Base-by-base conservation (phyloP, 768 basidiomycete species). In the Termitomyces sp. region DNA sequence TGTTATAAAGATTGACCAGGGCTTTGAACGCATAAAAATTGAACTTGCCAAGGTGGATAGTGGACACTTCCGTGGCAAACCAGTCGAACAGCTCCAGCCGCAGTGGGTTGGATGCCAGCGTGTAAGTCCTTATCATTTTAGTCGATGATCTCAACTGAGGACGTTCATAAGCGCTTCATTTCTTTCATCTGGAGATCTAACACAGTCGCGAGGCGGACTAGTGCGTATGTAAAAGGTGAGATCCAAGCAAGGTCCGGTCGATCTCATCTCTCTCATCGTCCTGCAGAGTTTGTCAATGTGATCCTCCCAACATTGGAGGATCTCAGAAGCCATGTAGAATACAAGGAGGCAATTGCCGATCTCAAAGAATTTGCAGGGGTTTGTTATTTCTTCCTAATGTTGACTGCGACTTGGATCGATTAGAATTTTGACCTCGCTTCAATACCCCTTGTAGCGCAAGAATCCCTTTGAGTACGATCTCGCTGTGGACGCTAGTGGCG, bases 1-100 rank as follows among this genome's bases (percentile, higher is more conserved):
- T 43, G 22, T 59, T 36, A 50, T 59, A 12, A 56, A 52, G 38
- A 49, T 59, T n/a, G 58, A 59, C 31, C 58, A 59, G 31, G 54
- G 50, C 23, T 56, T 59, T 27, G 58, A 59, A 44, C 50, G 51
- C 15, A 25, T 56, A 29, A 59, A 59, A 31, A 56, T 52, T 23
- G 54, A 50, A 32, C 38, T 59, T 39, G 50, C 29, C 1, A 38
- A 36, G 15, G 35, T 59, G 31, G 58, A 59, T 35, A 35, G 3
- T 20, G 31, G 27, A 6, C 25, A 25, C 7, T 56, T 59, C 33
- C 38, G 29, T 16, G 39, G 45, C n/a, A 56, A 59, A 35, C 54
- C 54, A 27, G 45, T 50, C n/a, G 41, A 56, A 38, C 20, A 40
- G 32, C n/a, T 59, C 15, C 54, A 52, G 29, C 58, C 54, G 36